Evolutionary conservation across 352 stramenopile species (phyloP), one percentile per base, ranked within the genome.

Genomic region (Phytophthora megakarya): DNA sequence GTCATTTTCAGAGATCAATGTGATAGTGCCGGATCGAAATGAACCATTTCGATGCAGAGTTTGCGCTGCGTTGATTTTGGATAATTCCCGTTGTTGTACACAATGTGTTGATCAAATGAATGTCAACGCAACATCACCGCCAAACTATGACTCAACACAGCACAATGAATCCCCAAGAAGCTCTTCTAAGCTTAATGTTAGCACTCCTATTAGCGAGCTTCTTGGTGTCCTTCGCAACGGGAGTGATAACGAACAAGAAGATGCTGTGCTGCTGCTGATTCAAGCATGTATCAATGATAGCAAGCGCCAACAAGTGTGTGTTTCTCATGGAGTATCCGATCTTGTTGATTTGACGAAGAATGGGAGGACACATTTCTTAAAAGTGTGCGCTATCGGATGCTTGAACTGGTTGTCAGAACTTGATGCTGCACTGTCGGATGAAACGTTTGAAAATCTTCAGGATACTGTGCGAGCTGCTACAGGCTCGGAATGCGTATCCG

Each of bases 371-470:
- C 26, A 61, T 22, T 56, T 67, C 18, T 19, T 33, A 0, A 8
- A 50, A 32, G 21, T 61, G 28, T 51, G 33, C 12, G 49, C 59
- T 2, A 39, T 67, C 4, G 33, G 43, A 9, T 65, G 46, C 23
- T 23, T 65, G 12, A 15, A 19, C 5, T 61, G 49, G 50, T 21
- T 18, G 11, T 22, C 21, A 5, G n/a, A 37, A 3, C 12, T 61
- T 1, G 49, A 67, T 30, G 35, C 55, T 18, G 35, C 5, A 1
- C 35, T 55, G 30, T 21, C 55, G 3, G 42, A 61, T 13, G 10
- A 13, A 11, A 28, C 43, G 21, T 52, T 55, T 28, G 25, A 65
- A 47, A 16, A 6, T 19, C 56, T 57, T 51, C 56, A 18, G 21
- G 25, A 5, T 23, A n/a, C 10, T n/a, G 16, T 65, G 51, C 45